Base-by-base conservation (phyloP, 1,284 basidiomycete genomes). In the Tilletia indica region DNA sequence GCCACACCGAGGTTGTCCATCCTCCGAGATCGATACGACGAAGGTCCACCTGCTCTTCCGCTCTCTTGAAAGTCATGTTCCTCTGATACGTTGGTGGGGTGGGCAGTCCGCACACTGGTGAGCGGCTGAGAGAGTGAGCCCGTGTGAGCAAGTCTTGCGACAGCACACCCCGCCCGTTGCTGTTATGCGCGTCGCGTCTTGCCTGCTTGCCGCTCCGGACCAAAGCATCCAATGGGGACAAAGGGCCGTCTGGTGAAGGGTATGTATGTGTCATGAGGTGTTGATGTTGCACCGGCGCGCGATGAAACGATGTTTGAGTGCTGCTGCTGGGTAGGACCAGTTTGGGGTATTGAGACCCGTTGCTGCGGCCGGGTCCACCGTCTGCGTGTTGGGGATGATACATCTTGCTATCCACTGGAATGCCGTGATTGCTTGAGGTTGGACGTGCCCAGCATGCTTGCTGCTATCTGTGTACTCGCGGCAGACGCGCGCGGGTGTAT, bases 131-230 rank as follows among this genome's bases (percentile, higher is more conserved):
- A 19, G 61, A 64, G 16, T 34, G 31, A 6, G 61, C 61, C 4
- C 61, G 34, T 8, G 61, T 38, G 61, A 64, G 61, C 11, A 64
- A n/a, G 61, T 64, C 61, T 19, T 64, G 31, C 4, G 61, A n/a
- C 14, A 38, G 36, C 3, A 34, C 36, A 16, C 8, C 61, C 14
- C 36, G 11, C 12, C 31, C 31, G 36, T 58, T 58, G 21, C 21
- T 2, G 14, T 58, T 58, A 25, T 31, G 34, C 12, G 61, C 61
- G 12, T 64, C 61, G 12, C 36, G 31, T 16, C 34, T 38, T 38
- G 61, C 61, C 34, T 64, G 31, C 61, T 64, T 64, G 12, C 61
- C 61, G 36, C 39, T 64, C 4, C 61, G 31, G 61, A 64, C 61
- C 31, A 64, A 34, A 14, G 61, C 61, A 19, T 64, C 61, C 36